phyloP scores from a whole-genome alignment of 1,284 basidiomycete species.

The Phenoliferia sp. region DNA sequence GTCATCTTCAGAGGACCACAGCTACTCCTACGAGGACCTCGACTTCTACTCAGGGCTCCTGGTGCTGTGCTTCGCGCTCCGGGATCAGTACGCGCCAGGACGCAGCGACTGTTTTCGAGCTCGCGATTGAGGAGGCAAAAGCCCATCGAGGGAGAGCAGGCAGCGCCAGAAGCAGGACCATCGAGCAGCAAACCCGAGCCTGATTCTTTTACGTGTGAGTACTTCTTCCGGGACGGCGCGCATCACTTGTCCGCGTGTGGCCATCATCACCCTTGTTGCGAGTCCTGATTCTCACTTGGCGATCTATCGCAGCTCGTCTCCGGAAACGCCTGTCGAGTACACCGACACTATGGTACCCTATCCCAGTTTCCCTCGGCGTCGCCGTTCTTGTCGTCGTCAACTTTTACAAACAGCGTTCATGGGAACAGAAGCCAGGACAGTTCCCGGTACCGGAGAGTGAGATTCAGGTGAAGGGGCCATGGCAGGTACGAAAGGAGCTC shows the following conservation, averaged over 20 bases:
- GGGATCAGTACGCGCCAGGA: slow-evolving; percentile 12
- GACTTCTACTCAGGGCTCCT: slow-evolving; percentile 20
- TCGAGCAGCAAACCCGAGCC: background rate
- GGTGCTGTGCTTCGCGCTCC: slow-evolving; percentile 21
- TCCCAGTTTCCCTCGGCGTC: slow-evolving; percentile 86
- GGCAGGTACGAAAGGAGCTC: slow-evolving; percentile 79
- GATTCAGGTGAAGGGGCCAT: slow-evolving; percentile 78
- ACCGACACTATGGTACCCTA: slow-evolving; percentile 90
- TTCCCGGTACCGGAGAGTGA: slow-evolving; percentile 32
- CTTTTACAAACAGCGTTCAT: slow-evolving; percentile 32
- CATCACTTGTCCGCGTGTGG: background rate
- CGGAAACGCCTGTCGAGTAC: slow-evolving; percentile 76
- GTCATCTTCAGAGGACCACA: slow-evolving; percentile 21
- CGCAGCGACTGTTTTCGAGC: slow-evolving; percentile 21
- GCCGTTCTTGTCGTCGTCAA: slow-evolving; percentile 70
- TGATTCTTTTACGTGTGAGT: slow-evolving; percentile 23
- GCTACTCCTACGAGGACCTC: slow-evolving; percentile 22
- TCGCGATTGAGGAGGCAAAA: slow-evolving; percentile 3
- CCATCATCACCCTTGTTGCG: background rate
- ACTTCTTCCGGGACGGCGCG: background rate
- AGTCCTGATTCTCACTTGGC: background rate
- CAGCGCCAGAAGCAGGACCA: slow-evolving; percentile 4
- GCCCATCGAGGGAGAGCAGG: slow-evolving; percentile 1
- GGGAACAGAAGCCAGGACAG: slow-evolving; percentile 29
- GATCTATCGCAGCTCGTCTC: slow-evolving; percentile 46